These are phyloP conservation scores for Silene conica DNA, from an alignment of 148 eudicot species.

Conservation along the genomic window DNA sequence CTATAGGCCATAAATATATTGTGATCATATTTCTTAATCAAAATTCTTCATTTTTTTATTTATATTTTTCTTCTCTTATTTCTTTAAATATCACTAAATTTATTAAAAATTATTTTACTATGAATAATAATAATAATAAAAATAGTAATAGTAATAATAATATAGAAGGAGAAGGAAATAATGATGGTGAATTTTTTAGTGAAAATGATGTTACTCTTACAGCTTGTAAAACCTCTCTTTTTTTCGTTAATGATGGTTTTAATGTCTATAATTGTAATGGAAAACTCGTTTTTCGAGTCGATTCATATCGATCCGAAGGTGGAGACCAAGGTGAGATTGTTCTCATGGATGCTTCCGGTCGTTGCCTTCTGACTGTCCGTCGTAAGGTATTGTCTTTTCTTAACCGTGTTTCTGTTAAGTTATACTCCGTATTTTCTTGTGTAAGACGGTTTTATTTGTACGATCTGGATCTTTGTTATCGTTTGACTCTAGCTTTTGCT, in stretches of 20 bases:
- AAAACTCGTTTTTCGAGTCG: conserved; percentile 71
- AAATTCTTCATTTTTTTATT: no score
- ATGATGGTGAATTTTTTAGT: conserved; percentile 8
- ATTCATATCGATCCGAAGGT: conserved; percentile 64
- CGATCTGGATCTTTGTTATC: no score
- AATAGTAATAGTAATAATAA: neutral
- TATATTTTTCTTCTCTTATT: neutral
- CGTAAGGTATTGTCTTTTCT: conserved; percentile 55
- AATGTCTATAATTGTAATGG: conserved; percentile 62
- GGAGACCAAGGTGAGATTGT: conserved; percentile 60
- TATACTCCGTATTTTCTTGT: no score
- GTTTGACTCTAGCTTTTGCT: no score
- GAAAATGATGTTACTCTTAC: conserved; percentile 57
- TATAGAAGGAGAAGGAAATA: neutral
- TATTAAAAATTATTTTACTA: no score
- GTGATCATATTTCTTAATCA: neutral
- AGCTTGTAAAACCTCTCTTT: conserved; percentile 61
- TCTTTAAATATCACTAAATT: neutral
- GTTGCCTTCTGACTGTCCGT: conserved; percentile 81
- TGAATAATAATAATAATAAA: neutral
- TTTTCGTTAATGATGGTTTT: conserved; percentile 78
- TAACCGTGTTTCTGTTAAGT: no score
- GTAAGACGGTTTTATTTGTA: neutral
- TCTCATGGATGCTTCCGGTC: conserved; percentile 75
- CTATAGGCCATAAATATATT: neutral